Conservation (phyloP, 148 eudicot species). For the Chenopodium formosanum region DNA sequence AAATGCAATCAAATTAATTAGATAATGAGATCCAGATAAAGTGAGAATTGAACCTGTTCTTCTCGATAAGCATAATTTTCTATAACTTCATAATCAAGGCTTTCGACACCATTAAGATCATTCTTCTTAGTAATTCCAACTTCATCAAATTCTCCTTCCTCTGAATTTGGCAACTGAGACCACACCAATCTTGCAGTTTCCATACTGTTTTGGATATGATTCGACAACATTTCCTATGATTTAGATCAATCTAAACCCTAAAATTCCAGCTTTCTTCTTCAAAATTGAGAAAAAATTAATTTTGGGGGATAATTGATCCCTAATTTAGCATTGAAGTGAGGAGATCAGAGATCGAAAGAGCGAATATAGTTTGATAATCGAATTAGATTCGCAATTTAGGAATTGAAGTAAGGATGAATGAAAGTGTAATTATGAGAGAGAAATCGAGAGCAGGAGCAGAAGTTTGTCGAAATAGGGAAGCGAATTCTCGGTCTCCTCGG, state of each 20-base stretch:
- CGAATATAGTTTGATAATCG: not conserved
- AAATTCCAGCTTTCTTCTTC: not conserved
- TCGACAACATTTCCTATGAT: conserved; percentile 45
- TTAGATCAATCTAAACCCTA: conserved; percentile 13
- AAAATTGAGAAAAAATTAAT: not conserved
- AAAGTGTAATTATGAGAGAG: not conserved
- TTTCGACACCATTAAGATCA: conserved; percentile 55
- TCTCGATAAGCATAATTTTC: conserved; percentile 83
- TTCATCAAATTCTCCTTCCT: conserved; percentile 51
- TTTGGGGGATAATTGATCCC: not conserved
- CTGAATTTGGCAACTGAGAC: conserved; percentile 71
- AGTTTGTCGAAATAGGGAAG: not conserved
- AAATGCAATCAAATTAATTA: not conserved
- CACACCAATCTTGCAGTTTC: conserved; percentile 72
- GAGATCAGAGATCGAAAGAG: not conserved
- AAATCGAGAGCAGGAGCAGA: not conserved
- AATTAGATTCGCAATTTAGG: not conserved
- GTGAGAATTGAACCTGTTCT: conserved; percentile 59
- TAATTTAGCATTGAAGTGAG: not conserved
- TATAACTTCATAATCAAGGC: conserved; percentile 93
- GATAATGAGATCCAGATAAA: not conserved
- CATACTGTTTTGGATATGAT: conserved; percentile 80
- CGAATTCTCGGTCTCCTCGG: not conserved
- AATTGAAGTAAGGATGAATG: not conserved
- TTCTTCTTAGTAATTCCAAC: conserved; percentile 42